Percentiles rank a stretch among this genome's conserved stretches.
phyloP scores from a whole-genome alignment of 139 green algal genomes.

The Pseudopediastrum boryanum region DNA sequence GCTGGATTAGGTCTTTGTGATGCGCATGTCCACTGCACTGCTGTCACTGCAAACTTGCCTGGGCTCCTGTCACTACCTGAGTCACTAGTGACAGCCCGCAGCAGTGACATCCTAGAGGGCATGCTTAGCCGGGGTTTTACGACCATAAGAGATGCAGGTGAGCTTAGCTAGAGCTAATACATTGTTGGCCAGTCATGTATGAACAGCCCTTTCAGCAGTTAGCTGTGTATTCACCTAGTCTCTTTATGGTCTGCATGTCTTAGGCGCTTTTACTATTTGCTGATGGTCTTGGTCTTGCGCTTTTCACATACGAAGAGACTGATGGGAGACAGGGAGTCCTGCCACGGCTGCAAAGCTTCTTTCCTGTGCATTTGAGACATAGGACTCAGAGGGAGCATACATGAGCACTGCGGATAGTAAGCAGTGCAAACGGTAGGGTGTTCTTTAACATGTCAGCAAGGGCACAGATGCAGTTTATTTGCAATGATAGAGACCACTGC shows the following conservation, averaged over 20 bases:
- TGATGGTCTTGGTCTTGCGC: too few species aligned
- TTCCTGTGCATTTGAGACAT: too few species aligned
- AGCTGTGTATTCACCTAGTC: neutral
- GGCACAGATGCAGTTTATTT: too few species aligned
- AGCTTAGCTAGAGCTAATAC: neutral
- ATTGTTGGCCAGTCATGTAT: neutral
- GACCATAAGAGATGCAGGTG: constrained; percentile 60
- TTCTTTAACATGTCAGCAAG: too few species aligned
- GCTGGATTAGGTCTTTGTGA: constrained; percentile 68
- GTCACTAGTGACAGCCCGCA: constrained; percentile 50
- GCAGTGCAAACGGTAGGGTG: too few species aligned
- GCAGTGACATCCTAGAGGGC: constrained; percentile 47
- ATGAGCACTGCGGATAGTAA: too few species aligned
- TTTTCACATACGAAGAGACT: neutral
- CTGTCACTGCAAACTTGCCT: constrained; percentile 62
- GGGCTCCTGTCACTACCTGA: constrained; percentile 48
- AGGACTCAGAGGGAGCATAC: too few species aligned
- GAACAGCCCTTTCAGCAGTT: neutral
- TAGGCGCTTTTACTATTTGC: too few species aligned
- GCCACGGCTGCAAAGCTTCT: neutral
- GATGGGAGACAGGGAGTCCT: too few species aligned
- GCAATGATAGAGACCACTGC: too few species aligned
- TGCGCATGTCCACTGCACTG: constrained; percentile 72
- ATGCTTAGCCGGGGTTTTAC: constrained; percentile 80
- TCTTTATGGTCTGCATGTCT: neutral